Evolutionary conservation across 2,329 filamentous ascomycete genomes (phyloP).

Genomic region (Fusarium caatingaense): DNA sequence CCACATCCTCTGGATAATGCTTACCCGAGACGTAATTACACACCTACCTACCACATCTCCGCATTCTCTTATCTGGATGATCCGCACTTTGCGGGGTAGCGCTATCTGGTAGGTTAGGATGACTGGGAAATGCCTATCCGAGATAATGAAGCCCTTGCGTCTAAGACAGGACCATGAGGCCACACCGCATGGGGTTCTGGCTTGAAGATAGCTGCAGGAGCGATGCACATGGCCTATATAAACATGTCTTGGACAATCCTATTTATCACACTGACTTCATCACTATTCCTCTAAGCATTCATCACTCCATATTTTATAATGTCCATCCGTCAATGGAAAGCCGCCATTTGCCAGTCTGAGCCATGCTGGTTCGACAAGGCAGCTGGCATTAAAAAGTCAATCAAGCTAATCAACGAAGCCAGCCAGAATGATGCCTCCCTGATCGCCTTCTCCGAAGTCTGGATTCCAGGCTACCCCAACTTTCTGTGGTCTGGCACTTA

Average conservation of each 20-base stretch:
- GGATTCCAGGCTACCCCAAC: not conserved
- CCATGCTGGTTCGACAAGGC: not conserved
- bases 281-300: not conserved
- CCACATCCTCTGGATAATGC: not conserved
- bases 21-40: not conserved
- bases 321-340: conserved; percentile 4
- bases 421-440: not conserved
- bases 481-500: not conserved
- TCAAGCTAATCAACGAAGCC: not conserved
- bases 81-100: not conserved
- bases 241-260: not conserved
- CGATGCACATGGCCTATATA: not conserved
- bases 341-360: not conserved
- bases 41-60: not conserved
- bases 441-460: not conserved
- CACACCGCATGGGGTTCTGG: rapidly evolving
- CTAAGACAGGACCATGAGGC: not conserved
- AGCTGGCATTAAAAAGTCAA: not conserved
- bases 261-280: not conserved
- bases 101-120: not conserved
- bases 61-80: not conserved
- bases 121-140: conserved; percentile 4
- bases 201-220: too few species aligned
- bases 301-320: not conserved
- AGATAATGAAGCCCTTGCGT: not conserved